Evolutionary conservation across 495 filamentous ascomycete genomes (phyloP).

Genomic region (Podospora pseudoanserina): DNA sequence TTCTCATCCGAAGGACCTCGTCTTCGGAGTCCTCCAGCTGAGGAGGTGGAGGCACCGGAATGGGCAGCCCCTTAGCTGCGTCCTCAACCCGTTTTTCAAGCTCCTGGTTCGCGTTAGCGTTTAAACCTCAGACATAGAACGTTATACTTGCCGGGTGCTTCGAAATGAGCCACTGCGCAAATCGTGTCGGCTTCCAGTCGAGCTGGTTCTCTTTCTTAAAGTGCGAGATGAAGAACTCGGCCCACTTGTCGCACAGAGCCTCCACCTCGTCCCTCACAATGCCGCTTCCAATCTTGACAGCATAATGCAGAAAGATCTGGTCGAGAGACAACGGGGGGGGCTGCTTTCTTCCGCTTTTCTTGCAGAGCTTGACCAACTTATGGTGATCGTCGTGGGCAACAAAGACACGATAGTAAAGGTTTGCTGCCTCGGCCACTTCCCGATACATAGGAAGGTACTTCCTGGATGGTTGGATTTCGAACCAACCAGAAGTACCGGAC

Average conservation of each 20-base stretch:
- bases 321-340: slow-evolving; percentile 25
- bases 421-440: slow-evolving; percentile 65
- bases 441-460: slow-evolving; percentile 59
- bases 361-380: slow-evolving; percentile 25
- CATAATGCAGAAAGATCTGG: slow-evolving; percentile 41
- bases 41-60: slow-evolving; percentile 10
- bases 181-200: slow-evolving; percentile 34
- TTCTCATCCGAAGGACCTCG: slow-evolving; percentile 16
- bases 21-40: neutral
- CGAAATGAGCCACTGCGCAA: slow-evolving; percentile 35
- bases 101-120: neutral
- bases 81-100: slow-evolving; percentile 18
- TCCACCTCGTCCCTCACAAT: slow-evolving; percentile 38
- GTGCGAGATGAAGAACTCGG: slow-evolving; percentile 40
- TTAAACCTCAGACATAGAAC: neutral
- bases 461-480: slow-evolving; percentile 60
- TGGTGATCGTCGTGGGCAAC: slow-evolving; percentile 34
- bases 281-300: slow-evolving; percentile 41
- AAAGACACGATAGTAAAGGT: slow-evolving; percentile 63
- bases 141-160: slow-evolving; percentile 20
- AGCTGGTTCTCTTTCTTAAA: slow-evolving; percentile 36
- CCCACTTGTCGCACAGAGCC: slow-evolving; percentile 35
- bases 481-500: slow-evolving; percentile 75
- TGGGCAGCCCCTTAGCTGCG: slow-evolving; percentile 9
- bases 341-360: slow-evolving; percentile 23